phyloP scores from a whole-genome alignment of 176 grass and related monocot species.

The Cocos nucifera region DNA sequence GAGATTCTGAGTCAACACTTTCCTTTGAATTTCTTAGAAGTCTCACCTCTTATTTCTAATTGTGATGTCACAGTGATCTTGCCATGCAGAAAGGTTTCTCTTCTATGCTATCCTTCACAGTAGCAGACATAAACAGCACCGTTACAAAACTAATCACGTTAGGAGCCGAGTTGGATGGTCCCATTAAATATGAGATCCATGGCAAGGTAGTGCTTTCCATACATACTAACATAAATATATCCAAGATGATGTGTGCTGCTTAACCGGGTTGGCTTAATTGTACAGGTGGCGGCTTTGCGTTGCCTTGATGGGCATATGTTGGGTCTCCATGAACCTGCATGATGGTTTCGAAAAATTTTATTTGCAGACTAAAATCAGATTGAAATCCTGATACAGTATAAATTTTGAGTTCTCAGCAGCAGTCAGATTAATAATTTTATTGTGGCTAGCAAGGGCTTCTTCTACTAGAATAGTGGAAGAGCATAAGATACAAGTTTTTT shows the following conservation, averaged over 20 bases:
- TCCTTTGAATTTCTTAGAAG: not conserved
- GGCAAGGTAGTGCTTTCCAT: slow-evolving; percentile 44
- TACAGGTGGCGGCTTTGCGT: slow-evolving; percentile 62
- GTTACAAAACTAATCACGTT: slow-evolving; percentile 60
- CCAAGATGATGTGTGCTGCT: no score
- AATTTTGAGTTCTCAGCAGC: no score
- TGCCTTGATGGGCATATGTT: slow-evolving; percentile 73
- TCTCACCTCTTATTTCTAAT: not conserved
- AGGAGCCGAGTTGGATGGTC: slow-evolving; percentile 74
- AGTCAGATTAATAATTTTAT: not conserved
- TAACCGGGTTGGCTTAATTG: no score
- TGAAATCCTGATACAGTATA: no score
- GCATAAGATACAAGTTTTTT: slow-evolving; percentile 17
- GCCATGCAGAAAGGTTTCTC: slow-evolving; percentile 51
- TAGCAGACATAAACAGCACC: slow-evolving; percentile 59
- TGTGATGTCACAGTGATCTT: slow-evolving; percentile 34
- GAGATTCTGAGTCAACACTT: no score
- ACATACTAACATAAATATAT: no score
- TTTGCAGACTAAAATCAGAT: no score
- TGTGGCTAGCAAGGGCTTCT: not conserved
- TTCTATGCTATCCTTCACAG: slow-evolving; percentile 88
- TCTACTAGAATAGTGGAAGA: slow-evolving; percentile 24
- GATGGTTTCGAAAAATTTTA: slow-evolving; percentile 1
- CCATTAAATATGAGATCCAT: slow-evolving; percentile 84
- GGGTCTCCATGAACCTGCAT: slow-evolving; percentile 70